These are phyloP conservation scores for Clathrus columnatus DNA, from an alignment of 768 basidiomycete species.

Conservation along the genomic window DNA sequence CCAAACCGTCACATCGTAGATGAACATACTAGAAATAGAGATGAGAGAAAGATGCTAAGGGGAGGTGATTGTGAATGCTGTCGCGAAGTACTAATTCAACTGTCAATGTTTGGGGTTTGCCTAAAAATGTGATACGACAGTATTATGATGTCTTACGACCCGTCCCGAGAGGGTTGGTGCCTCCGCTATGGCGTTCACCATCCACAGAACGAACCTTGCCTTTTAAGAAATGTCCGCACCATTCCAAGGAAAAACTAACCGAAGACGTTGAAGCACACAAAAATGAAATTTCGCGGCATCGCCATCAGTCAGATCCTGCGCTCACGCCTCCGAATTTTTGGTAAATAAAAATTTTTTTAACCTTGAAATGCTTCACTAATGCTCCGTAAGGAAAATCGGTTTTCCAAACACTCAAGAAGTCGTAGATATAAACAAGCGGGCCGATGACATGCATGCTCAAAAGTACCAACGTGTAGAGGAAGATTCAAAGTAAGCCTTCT, in stretches of 20 bases:
- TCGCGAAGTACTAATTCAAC: constrained; percentile 44
- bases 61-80: constrained; percentile 81
- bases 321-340: constrained; percentile 19
- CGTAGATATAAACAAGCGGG: constrained; percentile 62
- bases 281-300: constrained; percentile 63
- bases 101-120: neutral
- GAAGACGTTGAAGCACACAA: constrained; percentile 44
- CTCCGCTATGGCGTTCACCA: constrained; percentile 70
- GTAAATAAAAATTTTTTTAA: neutral
- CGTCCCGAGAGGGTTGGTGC: constrained; percentile 53
- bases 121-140: constrained; percentile 28
- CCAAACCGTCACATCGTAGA: constrained; percentile 62
- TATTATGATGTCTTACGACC: constrained; percentile 75
- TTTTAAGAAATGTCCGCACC: neutral
- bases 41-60: constrained; percentile 54
- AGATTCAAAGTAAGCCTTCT: constrained; percentile 40
- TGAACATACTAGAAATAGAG: constrained; percentile 62
- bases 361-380: neutral
- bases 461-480: constrained; percentile 51
- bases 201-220: constrained; percentile 17
- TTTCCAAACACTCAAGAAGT: constrained; percentile 84
- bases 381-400: constrained; percentile 55
- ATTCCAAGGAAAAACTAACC: constrained; percentile 2
- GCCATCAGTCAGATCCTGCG: constrained; percentile 59
- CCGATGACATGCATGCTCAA: constrained; percentile 60